phyloP scores from a whole-genome alignment of 257 asterid genomes.

The Voacanga thouarsii region DNA sequence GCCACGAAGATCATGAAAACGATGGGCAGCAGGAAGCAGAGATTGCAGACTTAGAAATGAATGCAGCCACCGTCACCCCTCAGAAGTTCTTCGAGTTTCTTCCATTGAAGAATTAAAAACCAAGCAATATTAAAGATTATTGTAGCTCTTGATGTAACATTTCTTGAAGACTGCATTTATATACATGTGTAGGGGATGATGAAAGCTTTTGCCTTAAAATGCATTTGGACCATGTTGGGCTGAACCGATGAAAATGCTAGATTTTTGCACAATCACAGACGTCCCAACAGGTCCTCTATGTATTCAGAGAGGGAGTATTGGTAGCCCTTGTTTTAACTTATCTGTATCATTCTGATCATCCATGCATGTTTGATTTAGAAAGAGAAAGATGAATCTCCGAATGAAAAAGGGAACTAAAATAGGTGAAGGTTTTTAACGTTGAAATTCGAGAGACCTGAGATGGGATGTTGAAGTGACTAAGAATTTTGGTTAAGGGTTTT shows the following conservation, averaged over 20 bases:
- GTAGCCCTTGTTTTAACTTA: background rate
- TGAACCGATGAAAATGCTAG: conserved; percentile 10
- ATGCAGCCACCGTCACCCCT: conserved; percentile 22
- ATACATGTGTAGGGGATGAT: conserved; percentile 18
- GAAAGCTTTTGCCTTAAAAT: conserved; percentile 21
- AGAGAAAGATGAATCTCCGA: conserved; percentile 14
- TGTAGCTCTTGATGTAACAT: conserved; percentile 18
- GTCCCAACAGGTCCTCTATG: background rate
- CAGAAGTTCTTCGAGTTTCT: conserved; percentile 79
- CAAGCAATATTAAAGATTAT: background rate
- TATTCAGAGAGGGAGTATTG: background rate
- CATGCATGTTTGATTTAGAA: background rate
- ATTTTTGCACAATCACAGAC: conserved; percentile 8
- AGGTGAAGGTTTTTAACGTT: conserved; percentile 11
- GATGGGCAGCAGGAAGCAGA: conserved; percentile 21
- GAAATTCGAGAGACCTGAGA: conserved; percentile 20
- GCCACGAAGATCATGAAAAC: conserved; percentile 5
- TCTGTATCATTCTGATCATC: background rate
- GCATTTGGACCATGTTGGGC: conserved; percentile 29
- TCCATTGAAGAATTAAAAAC: conserved; percentile 59
- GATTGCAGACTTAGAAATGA: conserved; percentile 16
- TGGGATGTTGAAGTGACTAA: conserved; percentile 24
- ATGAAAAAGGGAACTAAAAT: background rate
- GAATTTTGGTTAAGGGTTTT: conserved; percentile 12
- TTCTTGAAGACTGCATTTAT: conserved; percentile 11